Percentiles rank a stretch among this genome's conserved stretches.
These are phyloP conservation scores for Lentinus tigrinus DNA, from an alignment of 768 basidiomycete genomes.

Conservation along the genomic window DNA sequence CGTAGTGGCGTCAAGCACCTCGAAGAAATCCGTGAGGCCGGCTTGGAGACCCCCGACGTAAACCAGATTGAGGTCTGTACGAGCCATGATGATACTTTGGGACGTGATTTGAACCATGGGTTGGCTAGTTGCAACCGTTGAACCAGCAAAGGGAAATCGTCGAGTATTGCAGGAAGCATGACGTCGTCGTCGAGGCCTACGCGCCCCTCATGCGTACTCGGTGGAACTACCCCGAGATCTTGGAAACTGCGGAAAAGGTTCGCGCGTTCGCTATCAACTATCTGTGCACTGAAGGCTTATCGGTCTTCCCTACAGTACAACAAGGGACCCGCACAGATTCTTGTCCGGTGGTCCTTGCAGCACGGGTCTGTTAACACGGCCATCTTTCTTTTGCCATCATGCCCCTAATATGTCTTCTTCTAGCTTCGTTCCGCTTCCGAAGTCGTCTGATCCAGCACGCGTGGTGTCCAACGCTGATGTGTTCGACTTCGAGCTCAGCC, in stretches of 20 bases:
- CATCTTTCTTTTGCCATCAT: too few relatives aligned
- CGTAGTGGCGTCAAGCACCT: constrained; percentile 72
- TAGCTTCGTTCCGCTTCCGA: constrained; percentile 50
- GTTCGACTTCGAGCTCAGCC: constrained; percentile 45
- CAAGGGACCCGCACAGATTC: constrained; percentile 71
- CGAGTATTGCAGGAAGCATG: constrained; percentile 49
- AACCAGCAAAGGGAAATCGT: constrained; percentile 83
- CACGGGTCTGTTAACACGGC: constrained; percentile 33
- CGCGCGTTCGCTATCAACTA: not conserved
- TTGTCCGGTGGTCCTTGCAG: constrained; percentile 92
- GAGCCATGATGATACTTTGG: not conserved
- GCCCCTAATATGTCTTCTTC: not conserved
- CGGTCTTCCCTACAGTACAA: constrained; percentile 38
- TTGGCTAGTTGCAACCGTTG: constrained; percentile 65
- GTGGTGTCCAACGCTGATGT: constrained; percentile 46
- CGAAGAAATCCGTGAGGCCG: constrained; percentile 66
- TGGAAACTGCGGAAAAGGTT: constrained; percentile 50
- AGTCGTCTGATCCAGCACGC: constrained; percentile 41
- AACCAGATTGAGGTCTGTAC: constrained; percentile 76
- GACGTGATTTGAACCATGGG: not conserved
- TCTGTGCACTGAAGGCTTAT: not conserved
- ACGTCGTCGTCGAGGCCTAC: constrained; percentile 42
- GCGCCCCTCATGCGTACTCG: constrained; percentile 65
- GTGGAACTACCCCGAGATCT: constrained; percentile 49
- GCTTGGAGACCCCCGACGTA: constrained; percentile 63